Conservation (phyloP, 768 basidiomycete genomes). For the Chalciporus chontae region DNA sequence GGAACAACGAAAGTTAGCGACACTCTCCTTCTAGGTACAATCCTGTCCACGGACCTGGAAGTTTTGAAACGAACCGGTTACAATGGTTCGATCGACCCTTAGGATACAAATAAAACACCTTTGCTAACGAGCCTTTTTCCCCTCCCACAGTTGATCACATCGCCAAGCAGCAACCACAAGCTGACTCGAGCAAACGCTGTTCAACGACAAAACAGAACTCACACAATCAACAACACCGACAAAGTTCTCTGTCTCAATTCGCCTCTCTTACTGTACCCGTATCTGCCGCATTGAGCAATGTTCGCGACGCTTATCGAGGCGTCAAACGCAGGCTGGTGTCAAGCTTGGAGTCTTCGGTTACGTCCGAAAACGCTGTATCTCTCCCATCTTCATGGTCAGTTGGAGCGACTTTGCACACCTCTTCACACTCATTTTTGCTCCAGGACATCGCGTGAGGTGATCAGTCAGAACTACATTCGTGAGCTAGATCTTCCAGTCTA, state of each 20-base stretch:
- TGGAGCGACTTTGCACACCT: neutral
- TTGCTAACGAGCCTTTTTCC: slow-evolving; percentile 37
- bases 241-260: neutral
- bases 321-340: neutral
- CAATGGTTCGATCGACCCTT: slow-evolving; percentile 48
- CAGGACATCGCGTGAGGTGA: slow-evolving; percentile 18
- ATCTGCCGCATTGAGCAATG: neutral
- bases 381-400: neutral
- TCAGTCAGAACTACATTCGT: slow-evolving; percentile 39
- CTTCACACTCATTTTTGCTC: neutral
- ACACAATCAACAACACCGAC: neutral
- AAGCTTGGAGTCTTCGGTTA: neutral
- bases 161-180: too few relatives aligned
- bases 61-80: slow-evolving; percentile 77
- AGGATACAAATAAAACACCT: slow-evolving; percentile 41
- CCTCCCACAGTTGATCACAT: too few relatives aligned
- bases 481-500: slow-evolving; percentile 1
- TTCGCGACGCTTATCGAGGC: neutral
- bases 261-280: too few relatives aligned
- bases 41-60: slow-evolving; percentile 80
- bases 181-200: too few relatives aligned
- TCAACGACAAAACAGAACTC: slow-evolving; percentile 24
- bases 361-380: neutral
- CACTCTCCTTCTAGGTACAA: slow-evolving; percentile 82
- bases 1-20: slow-evolving; percentile 77